Percentiles rank a stretch among this genome's conserved stretches.
phyloP scores from a whole-genome alignment of 78 protist species.

The Dictyostelium firmibasis region DNA sequence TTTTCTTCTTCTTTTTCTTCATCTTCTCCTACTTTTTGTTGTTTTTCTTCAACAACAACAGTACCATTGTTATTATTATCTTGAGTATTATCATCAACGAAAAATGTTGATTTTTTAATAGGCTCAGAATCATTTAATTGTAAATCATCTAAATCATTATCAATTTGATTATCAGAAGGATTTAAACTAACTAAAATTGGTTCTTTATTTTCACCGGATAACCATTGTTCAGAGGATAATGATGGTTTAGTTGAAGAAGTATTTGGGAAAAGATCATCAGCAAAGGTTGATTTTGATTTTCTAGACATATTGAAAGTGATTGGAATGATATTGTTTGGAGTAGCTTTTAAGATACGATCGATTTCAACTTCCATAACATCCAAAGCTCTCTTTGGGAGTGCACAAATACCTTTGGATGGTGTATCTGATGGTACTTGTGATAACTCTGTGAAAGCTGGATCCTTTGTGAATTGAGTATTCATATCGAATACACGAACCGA shows the following conservation, averaged over 20 bases:
- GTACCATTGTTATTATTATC: background rate
- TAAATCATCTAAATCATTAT: background rate
- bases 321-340: conserved; percentile 70
- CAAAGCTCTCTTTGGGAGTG: conserved; percentile 91
- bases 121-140: background rate
- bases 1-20: background rate
- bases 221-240: conserved; percentile 36
- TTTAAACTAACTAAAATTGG: conserved; percentile 43
- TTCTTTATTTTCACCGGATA: conserved; percentile 41
- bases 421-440: conserved; percentile 78
- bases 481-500: conserved; percentile 92
- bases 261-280: conserved; percentile 72
- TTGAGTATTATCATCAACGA: background rate
- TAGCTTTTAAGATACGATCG: conserved; percentile 48
- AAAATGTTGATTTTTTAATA: background rate
- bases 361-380: conserved; percentile 83
- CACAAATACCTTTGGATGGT: conserved; percentile 90
- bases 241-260: conserved; percentile 46
- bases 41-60: background rate
- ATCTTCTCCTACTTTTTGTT: background rate
- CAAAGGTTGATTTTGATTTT: conserved; percentile 43
- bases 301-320: conserved; percentile 67
- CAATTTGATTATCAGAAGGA: conserved; percentile 20
- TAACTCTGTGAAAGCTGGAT: conserved; percentile 67
- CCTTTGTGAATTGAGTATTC: conserved; percentile 60